Conservation (phyloP, 164 flowering plant genomes). For the Vitis riparia region DNA sequence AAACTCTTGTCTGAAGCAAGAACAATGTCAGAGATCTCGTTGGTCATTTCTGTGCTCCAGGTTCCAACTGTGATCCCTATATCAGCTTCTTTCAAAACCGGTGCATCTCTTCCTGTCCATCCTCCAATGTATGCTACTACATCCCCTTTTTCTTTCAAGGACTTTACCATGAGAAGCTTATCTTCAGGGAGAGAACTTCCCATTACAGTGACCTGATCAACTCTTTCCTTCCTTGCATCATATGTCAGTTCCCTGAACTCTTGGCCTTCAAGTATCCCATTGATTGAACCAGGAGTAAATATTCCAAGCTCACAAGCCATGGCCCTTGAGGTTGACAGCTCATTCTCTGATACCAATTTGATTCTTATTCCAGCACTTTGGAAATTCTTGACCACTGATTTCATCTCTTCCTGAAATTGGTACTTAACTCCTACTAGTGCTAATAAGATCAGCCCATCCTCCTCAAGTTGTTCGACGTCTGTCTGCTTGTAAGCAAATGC, state of each 20-base stretch:
- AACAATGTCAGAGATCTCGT: slow-evolving; percentile 13
- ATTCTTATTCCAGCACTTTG: slow-evolving; percentile 17
- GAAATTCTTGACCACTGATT: slow-evolving; percentile 1
- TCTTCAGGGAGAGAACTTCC: slow-evolving; percentile 21
- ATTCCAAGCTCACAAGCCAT: slow-evolving; percentile 15
- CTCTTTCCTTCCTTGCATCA: slow-evolving; percentile 7
- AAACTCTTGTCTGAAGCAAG: neutral
- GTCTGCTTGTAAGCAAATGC: slow-evolving; percentile 21
- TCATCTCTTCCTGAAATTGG: slow-evolving; percentile 4
- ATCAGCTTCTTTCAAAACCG: slow-evolving; percentile 27
- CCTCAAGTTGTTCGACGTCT: neutral
- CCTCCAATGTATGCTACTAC: slow-evolving; percentile 25
- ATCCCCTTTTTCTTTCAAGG: slow-evolving; percentile 14
- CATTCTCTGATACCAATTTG: slow-evolving; percentile 23
- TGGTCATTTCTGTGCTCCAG: slow-evolving; percentile 14
- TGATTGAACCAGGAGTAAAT: neutral
- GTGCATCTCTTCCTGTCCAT: slow-evolving; percentile 13
- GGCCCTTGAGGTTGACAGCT: slow-evolving; percentile 6
- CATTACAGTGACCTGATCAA: slow-evolving; percentile 12
- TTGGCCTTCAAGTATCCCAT: slow-evolving; percentile 15
- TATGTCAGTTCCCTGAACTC: neutral
- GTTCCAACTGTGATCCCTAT: slow-evolving; percentile 18
- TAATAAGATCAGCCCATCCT: slow-evolving; percentile 20
- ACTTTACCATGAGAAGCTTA: slow-evolving; percentile 16
- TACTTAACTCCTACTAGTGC: slow-evolving; percentile 20